Conservation (phyloP, 2,329 filamentous ascomycete genomes). For the Lachnellula cervina region DNA sequence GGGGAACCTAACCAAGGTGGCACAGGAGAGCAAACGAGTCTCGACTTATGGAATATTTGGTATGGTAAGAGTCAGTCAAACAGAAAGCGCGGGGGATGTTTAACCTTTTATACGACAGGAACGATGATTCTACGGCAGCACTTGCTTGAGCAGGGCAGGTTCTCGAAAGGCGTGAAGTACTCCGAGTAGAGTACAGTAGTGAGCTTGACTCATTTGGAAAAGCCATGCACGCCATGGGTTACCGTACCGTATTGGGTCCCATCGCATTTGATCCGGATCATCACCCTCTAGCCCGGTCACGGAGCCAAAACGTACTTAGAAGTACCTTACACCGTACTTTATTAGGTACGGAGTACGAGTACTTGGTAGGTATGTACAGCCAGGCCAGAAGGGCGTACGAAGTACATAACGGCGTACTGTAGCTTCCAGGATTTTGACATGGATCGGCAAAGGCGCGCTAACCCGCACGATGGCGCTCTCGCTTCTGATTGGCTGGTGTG, state of each 20-base stretch:
- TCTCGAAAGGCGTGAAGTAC: slow-evolving; percentile 6
- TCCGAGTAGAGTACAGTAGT: too few relatives aligned
- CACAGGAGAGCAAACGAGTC: not conserved
- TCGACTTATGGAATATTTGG: not conserved
- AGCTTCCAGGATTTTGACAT: too few relatives aligned
- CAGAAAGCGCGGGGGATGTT: not conserved
- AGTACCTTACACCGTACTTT: too few relatives aligned
- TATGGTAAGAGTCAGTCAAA: not conserved
- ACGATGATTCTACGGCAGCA: not conserved
- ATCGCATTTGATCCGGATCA: not conserved
- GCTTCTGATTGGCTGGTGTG: too few relatives aligned
- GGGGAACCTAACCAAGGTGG: not conserved
- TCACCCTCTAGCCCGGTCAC: not conserved
- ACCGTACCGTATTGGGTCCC: slow-evolving; percentile 1
- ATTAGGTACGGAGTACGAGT: too few relatives aligned
- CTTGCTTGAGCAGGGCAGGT: slow-evolving; percentile 2
- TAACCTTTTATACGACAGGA: slow-evolving; percentile 7
- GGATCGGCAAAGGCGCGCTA: too few relatives aligned
- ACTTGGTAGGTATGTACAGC: too few relatives aligned
- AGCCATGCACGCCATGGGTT: not conserved
- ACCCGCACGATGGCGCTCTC: too few relatives aligned
- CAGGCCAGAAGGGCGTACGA: too few relatives aligned
- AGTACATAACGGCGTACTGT: too few relatives aligned
- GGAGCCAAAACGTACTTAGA: not conserved
- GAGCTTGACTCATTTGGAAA: slow-evolving; percentile 14